These are phyloP conservation scores for Trichoderma atroviride DNA, from an alignment of 2,329 filamentous ascomycete species.

Conservation along the genomic window DNA sequence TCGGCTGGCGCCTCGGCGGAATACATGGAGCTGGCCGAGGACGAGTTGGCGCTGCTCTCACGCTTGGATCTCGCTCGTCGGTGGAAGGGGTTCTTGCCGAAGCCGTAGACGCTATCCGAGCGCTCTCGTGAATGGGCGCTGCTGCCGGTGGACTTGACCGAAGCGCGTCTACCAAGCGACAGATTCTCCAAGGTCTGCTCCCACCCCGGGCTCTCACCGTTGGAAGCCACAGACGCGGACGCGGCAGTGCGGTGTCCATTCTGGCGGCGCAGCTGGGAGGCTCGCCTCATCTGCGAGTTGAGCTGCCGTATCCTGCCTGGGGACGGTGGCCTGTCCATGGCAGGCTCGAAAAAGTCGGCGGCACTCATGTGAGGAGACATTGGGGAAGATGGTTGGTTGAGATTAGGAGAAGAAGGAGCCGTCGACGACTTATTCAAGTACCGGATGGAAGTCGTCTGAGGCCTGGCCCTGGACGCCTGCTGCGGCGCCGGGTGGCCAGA, in stretches of 20 bases:
- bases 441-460: conserved; percentile 9
- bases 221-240: conserved; percentile 56
- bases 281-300: conserved; percentile 60
- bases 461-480: conserved; percentile 7
- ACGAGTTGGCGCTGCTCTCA: conserved; percentile 53
- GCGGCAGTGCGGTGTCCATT: conserved; percentile 47
- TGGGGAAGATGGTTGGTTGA: conserved; percentile 9
- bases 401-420: conserved; percentile 55
- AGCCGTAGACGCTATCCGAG: conserved; percentile 61
- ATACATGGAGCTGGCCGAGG: conserved; percentile 53
- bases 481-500: conserved; percentile 15
- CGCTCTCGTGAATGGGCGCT: conserved; percentile 52
- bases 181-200: conserved; percentile 53
- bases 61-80: conserved; percentile 54
- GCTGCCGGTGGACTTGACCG: conserved; percentile 57
- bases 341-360: conserved; percentile 56
- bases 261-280: conserved; percentile 46
- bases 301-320: conserved; percentile 61
- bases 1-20: conserved; percentile 48
- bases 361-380: conserved; percentile 22
- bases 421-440: conserved; percentile 65
- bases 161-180: conserved; percentile 58
- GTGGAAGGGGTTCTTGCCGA: conserved; percentile 62
- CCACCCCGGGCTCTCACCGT: conserved; percentile 51
- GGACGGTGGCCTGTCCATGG: conserved; percentile 63